Percentiles rank a stretch among this genome's conserved stretches.
phyloP scores from a whole-genome alignment of 495 filamentous ascomycete genomes.

The Talaromyces adpressus region DNA sequence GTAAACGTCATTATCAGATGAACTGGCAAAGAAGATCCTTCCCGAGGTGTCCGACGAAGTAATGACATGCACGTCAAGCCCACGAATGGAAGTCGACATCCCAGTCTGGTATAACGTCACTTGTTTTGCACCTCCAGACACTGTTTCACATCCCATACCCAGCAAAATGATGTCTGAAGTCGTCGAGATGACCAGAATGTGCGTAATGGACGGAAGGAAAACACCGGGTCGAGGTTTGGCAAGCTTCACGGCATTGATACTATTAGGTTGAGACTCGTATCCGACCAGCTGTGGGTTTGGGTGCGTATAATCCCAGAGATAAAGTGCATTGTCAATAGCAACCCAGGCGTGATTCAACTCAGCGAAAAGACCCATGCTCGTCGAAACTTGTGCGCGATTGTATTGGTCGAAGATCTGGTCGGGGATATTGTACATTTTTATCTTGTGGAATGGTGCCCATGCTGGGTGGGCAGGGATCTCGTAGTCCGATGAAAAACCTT shows the following conservation, averaged over 20 bases:
- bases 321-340: conserved; percentile 88
- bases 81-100: conserved; percentile 67
- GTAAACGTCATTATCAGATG: conserved; percentile 73
- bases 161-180: conserved; percentile 74
- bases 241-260: conserved; percentile 78
- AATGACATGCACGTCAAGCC: conserved; percentile 66
- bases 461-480: conserved; percentile 58
- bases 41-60: conserved; percentile 68
- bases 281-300: conserved; percentile 83
- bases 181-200: conserved; percentile 84
- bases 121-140: conserved; percentile 54
- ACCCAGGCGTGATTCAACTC: conserved; percentile 93
- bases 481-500: conserved; percentile 88
- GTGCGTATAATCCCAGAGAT: conserved; percentile 94
- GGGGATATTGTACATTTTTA: conserved; percentile 76
- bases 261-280: conserved; percentile 80
- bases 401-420: conserved; percentile 84
- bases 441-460: conserved; percentile 85
- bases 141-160: conserved; percentile 59
- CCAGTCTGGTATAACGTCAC: conserved; percentile 76
- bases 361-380: conserved; percentile 87
- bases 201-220: conserved; percentile 75
- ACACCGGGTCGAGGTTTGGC: conserved; percentile 71
- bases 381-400: conserved; percentile 74
- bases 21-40: conserved; percentile 87